Conservation (phyloP, 345 rosid species). For the Syzygium aromaticum region DNA sequence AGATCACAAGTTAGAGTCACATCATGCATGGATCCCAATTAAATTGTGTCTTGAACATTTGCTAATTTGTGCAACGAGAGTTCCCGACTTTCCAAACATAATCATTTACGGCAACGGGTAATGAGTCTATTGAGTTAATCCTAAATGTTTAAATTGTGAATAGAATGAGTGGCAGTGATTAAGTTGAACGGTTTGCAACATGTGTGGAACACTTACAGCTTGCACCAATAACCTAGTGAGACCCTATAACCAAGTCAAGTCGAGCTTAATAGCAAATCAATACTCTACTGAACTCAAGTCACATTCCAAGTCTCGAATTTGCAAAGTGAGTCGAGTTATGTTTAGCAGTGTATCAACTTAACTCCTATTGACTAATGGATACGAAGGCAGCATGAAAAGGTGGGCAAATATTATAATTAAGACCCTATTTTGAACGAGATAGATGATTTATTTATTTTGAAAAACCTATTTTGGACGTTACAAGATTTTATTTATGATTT, state of each 20-base stretch:
- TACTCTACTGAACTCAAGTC: background rate
- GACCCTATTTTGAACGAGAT: background rate
- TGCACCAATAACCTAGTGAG: too few relatives aligned
- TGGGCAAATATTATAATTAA: background rate
- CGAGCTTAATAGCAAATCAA: background rate
- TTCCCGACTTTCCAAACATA: background rate
- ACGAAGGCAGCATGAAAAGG: background rate
- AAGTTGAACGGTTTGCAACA: background rate
- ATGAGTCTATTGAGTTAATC: too few relatives aligned
- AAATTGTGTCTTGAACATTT: background rate
- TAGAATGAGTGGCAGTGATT: background rate
- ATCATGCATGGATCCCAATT: background rate
- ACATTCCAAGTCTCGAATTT: rapidly evolving
- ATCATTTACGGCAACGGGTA: too few relatives aligned
- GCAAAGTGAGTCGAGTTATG: background rate
- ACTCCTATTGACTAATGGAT: background rate
- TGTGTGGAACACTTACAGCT: background rate
- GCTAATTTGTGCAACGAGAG: background rate
- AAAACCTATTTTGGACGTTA: rapidly evolving
- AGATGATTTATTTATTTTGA: background rate
- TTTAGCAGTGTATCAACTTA: background rate
- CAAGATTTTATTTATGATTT: background rate
- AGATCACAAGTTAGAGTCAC: background rate
- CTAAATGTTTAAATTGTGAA: background rate
- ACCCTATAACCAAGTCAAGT: background rate